Evolutionary conservation across 306 rosid species (phyloP), one percentile per base, ranked within the genome.

Genomic region (Vigna unguiculata): DNA sequence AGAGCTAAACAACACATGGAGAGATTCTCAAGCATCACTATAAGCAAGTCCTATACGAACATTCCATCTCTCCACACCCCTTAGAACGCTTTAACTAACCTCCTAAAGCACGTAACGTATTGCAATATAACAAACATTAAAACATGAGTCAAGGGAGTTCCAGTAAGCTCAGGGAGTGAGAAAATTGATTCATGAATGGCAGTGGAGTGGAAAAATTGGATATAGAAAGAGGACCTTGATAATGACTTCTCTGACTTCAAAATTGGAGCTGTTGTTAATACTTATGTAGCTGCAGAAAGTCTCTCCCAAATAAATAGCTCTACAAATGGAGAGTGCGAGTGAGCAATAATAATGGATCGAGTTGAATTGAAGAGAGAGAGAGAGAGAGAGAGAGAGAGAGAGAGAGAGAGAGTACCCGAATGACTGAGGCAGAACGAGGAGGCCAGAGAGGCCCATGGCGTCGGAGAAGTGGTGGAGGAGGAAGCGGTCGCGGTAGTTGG

Each of bases 381-480:
- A 6, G 53, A 28, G 30, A 3, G 30, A 25, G 25, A 24, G 4
- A 25, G 28, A 25, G 3, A 3, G 30, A 25, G 4, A 25, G 30
- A 3, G 3, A 4, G 30, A 25, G 30, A 25, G 32, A 28, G 25
- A n/a, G 80, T 12, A 91, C 97, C 98, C 97, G 78, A 95, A 95
- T 41, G 98, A 89, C 84, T 95, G 97, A 19, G 97, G 98, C 81
- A 95, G 98, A 48, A 95, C 97, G 83, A 95, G 97, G 87, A 95
- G 97, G 78, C 93, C 96, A 41, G 96, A 88, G 90, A 95, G 96
- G 46, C 97, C 97, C 87, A 92, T 83, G 55, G 98, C 81, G 57
- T 90, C 97, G 64, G 91, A 84, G 82, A 76, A 80, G 24, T 95
- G 90, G 14, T 74, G 87, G 79, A 95, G 96, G 83, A 92, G 92